Conservation (phyloP, 305 asterid species). For the Nicotiana rustica region DNA sequence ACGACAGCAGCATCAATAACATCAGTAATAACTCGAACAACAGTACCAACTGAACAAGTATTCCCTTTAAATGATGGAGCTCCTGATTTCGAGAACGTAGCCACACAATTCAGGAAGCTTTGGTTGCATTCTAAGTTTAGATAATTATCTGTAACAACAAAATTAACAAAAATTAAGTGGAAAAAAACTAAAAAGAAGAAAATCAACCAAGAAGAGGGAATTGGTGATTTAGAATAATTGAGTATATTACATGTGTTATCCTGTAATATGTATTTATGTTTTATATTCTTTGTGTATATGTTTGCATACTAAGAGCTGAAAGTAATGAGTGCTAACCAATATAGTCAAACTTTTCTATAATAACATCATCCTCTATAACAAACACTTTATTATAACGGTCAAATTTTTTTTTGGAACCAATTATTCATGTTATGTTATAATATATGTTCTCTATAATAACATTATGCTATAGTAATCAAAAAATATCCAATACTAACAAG, state of each 20-base stretch:
- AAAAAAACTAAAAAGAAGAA: background rate
- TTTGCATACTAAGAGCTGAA: too few species aligned
- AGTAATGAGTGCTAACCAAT: too few species aligned
- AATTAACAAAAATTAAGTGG: background rate
- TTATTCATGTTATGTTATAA: too few species aligned
- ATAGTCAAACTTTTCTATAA: too few species aligned
- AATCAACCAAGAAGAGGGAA: background rate
- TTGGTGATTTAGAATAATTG: background rate
- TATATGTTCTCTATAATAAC: too few species aligned
- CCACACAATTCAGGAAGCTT: conserved; percentile 65
- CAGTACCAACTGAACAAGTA: conserved; percentile 65
- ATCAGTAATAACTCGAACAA: conserved; percentile 49
- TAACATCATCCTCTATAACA: too few species aligned
- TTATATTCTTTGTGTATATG: background rate
- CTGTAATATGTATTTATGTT: background rate
- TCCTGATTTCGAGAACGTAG: conserved; percentile 55
- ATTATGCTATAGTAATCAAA: too few species aligned
- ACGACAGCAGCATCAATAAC: conserved; percentile 82
- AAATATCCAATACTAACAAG: too few species aligned
- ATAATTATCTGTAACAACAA: conserved; percentile 57
- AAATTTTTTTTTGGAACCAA: too few species aligned
- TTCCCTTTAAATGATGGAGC: conserved; percentile 73
- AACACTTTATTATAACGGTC: too few species aligned
- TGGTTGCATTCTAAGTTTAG: conserved; percentile 73
- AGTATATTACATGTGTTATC: background rate